Base-by-base conservation (phyloP, 371 early-diverging fungal species). In the Sporodiniella umbellata region DNA sequence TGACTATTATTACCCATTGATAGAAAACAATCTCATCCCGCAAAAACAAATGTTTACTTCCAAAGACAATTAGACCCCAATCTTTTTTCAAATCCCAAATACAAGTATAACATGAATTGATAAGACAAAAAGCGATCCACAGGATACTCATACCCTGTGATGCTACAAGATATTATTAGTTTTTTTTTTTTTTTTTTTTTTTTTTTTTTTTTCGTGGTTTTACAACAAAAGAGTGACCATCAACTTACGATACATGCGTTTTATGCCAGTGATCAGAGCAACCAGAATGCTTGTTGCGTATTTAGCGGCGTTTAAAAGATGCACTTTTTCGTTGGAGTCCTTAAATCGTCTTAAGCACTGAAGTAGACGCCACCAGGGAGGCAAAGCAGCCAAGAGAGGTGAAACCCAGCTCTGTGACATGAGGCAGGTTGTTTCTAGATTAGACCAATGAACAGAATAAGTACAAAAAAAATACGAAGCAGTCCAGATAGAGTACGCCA, bases 81-180 rank as follows among this genome's bases (percentile, higher is more conserved):
- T 95, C 95, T 86, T 90, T 89, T 37, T 80, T 76, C 8, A 94
- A 60, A 56, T 95, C 95, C 95, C 95, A 95, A 8, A 64, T 45
- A 8, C 80, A 84, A 5, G 92, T 79, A 64, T 85, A 90, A 17
- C 67, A 39, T 18, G 88, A 82, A 42, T 84, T 80, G 44, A 83
- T 48, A 5, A 80, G 58, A 22, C 86, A 85, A 5, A 81, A 45
- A 10, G 80, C 48, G 12, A 87, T 67, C 80, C 79, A 89, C 8
- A 78, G 26, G n/a, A 66, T 45, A 28, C 61, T 58, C 50, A 62
- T 68, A 39, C 51, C 44, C 11, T 39, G 49, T 26, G 56, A 53
- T 48, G 45, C 76, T 64, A 47, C n/a, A n/a, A n/a, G n/a, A n/a
- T n/a, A n/a, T n/a, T n/a, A n/a, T n/a, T n/a, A n/a, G n/a, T n/a